phyloP scores from a whole-genome alignment of 192 early-diverging fungal species.

The Allomyces javanicus region DNA sequence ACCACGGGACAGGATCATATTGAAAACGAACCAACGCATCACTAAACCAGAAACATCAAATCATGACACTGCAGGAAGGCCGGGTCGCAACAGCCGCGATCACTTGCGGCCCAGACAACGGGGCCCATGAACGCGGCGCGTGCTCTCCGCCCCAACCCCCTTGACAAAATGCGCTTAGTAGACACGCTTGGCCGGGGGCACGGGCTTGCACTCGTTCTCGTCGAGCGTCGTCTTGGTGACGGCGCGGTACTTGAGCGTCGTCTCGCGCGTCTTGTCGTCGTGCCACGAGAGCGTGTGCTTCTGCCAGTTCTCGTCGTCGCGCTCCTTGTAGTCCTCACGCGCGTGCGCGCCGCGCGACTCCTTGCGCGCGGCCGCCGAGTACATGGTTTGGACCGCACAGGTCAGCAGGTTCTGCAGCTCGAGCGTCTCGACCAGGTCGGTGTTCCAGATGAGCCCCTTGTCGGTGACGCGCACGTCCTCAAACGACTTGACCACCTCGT shows the following conservation, averaged over 20 bases:
- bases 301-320: conserved; percentile 91
- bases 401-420: conserved; percentile 96
- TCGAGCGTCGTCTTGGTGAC: conserved; percentile 70
- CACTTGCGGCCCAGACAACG: too few relatives aligned
- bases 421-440: conserved; percentile 85
- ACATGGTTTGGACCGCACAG: conserved; percentile 80
- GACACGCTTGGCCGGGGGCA: conserved; percentile 70
- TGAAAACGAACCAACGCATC: too few relatives aligned
- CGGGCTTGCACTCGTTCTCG: conserved; percentile 77
- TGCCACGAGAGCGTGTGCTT: conserved; percentile 96
- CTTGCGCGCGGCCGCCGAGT: conserved; percentile 74
- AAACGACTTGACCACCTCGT: conserved; percentile 57
- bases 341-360: conserved; percentile 97
- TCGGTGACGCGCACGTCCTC: conserved; percentile 73
- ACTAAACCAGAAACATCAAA: too few relatives aligned
- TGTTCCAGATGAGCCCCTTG: conserved; percentile 94
- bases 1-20: too few relatives aligned
- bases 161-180: conserved; percentile 29
- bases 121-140: too few relatives aligned
- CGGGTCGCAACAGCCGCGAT: too few relatives aligned
- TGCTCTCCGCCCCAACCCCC: too few relatives aligned
- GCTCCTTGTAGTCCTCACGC: conserved; percentile 77
- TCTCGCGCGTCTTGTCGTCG: conserved; percentile 52
- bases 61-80: too few relatives aligned
- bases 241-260: conserved; percentile 64